Percentiles rank a stretch among this genome's conserved stretches.
phyloP scores from a whole-genome alignment of 2,329 filamentous ascomycete genomes.

The Arthrobotrys sinensis region DNA sequence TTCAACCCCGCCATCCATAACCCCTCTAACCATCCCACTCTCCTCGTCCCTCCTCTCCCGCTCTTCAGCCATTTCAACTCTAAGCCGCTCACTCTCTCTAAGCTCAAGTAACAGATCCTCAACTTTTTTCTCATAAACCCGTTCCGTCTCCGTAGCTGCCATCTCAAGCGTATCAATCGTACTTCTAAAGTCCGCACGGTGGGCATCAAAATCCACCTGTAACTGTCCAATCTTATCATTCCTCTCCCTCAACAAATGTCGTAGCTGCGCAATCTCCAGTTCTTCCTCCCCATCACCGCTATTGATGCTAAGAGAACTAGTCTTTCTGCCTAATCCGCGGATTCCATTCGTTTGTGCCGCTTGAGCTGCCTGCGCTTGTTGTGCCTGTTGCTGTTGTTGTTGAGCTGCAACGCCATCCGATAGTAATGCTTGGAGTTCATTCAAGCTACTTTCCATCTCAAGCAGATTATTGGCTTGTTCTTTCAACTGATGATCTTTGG shows the following conservation, averaged over 20 bases:
- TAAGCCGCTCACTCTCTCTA: slow-evolving; percentile 83
- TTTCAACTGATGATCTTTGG: slow-evolving; percentile 87
- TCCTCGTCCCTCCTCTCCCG: slow-evolving; percentile 46
- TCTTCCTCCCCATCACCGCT: slow-evolving; percentile 79
- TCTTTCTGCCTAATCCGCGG: slow-evolving; percentile 17
- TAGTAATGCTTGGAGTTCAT: slow-evolving; percentile 82
- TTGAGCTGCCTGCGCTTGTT: slow-evolving; percentile 65
- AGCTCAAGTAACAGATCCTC: slow-evolving; percentile 87
- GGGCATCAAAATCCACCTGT: slow-evolving; percentile 93
- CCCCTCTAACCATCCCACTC: slow-evolving; percentile 33
- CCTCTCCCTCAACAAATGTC: slow-evolving; percentile 89
- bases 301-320: slow-evolving; percentile 43
- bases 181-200: slow-evolving; percentile 94
- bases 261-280: slow-evolving; percentile 74
- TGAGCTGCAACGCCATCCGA: slow-evolving; percentile 68
- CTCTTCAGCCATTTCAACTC: slow-evolving; percentile 74
- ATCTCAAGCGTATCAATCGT: slow-evolving; percentile 97
- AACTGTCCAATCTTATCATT: slow-evolving; percentile 96
- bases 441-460: slow-evolving; percentile 90
- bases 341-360: slow-evolving; percentile 65
- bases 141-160: slow-evolving; percentile 93
- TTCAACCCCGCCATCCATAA: slow-evolving; percentile 74
- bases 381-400: slow-evolving; percentile 67
- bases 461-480: slow-evolving; percentile 86
- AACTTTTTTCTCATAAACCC: slow-evolving; percentile 94